phyloP scores from a whole-genome alignment of 2,329 filamentous ascomycete genomes.

The Aspergillus ochraceoroseus region DNA sequence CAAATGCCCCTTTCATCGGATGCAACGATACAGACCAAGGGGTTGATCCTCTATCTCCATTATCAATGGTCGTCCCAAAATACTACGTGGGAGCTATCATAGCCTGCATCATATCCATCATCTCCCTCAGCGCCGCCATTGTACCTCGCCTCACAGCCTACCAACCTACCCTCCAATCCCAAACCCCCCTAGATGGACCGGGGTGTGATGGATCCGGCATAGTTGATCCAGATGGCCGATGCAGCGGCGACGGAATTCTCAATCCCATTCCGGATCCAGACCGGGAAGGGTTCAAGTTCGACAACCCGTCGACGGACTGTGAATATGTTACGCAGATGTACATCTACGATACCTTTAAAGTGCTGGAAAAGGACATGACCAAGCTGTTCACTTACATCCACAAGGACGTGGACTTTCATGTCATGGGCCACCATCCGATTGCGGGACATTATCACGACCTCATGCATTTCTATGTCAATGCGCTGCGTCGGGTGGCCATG shows the following conservation, averaged over 20 bases:
- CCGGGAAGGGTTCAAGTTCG: constrained; percentile 30
- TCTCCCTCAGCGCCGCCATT: constrained; percentile 10
- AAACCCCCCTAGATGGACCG: constrained; percentile 17
- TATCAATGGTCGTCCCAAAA: constrained; percentile 14
- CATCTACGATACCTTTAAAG: constrained; percentile 34
- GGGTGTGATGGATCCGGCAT: constrained; percentile 28
- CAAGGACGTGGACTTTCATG: constrained; percentile 32
- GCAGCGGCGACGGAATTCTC: constrained; percentile 28
- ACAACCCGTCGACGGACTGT: constrained; percentile 32
- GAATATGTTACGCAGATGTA: constrained; percentile 31
- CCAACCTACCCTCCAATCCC: constrained; percentile 7
- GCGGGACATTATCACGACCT: constrained; percentile 32
- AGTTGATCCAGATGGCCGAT: constrained; percentile 25
- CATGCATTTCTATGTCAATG: constrained; percentile 35
- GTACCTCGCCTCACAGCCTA: constrained; percentile 2
- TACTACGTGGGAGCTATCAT: constrained; percentile 16
- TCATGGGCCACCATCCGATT: constrained; percentile 33
- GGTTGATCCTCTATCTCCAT: not conserved
- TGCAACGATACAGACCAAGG: too few relatives aligned
- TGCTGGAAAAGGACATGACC: constrained; percentile 31
- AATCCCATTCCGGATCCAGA: constrained; percentile 1
- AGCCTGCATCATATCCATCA: constrained; percentile 12
- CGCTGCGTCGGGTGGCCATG: constrained; percentile 28
- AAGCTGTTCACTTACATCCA: constrained; percentile 33
- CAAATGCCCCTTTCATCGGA: constrained; percentile 13